Evolutionary conservation across 768 basidiomycete species (phyloP).

Genomic region (Russula sp.): DNA sequence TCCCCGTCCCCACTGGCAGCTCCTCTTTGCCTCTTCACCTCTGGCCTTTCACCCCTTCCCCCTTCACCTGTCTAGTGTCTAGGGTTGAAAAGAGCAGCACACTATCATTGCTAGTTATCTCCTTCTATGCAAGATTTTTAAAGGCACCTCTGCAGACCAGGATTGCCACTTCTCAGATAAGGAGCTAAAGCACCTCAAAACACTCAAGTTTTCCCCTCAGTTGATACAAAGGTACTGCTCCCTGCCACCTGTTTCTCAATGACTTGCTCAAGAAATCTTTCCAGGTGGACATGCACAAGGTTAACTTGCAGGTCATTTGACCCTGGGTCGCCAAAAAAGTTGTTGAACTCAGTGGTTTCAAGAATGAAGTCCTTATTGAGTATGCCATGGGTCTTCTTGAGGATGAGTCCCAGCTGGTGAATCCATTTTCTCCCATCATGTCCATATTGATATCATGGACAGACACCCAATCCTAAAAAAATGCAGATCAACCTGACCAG

Average conservation of each 20-base stretch:
- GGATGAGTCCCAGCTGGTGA: conserved; percentile 73
- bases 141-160: conserved; percentile 85
- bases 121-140: conserved; percentile 55
- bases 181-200: conserved; percentile 80
- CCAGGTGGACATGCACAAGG: conserved; percentile 92
- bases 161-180: conserved; percentile 94
- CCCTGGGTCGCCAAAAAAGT: conserved; percentile 96
- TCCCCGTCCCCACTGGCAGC: too few species aligned
- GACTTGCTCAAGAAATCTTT: background rate
- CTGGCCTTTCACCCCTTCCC: too few species aligned
- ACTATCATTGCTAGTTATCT: background rate
- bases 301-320: conserved; percentile 84
- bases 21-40: too few species aligned
- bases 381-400: conserved; percentile 94
- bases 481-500: conserved; percentile 95
- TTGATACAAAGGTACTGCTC: conserved; percentile 73
- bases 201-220: conserved; percentile 84
- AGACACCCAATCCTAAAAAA: conserved; percentile 89
- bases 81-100: too few species aligned
- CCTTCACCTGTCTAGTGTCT: too few species aligned
- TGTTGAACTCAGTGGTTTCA: conserved; percentile 82
- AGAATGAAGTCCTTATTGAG: conserved; percentile 95
- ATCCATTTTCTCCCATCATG: conserved; percentile 24
- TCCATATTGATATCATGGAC: conserved; percentile 9
- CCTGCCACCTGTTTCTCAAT: background rate